Evolutionary conservation across 495 filamentous ascomycete species (phyloP).

Genomic region (Amorphotheca resinae): DNA sequence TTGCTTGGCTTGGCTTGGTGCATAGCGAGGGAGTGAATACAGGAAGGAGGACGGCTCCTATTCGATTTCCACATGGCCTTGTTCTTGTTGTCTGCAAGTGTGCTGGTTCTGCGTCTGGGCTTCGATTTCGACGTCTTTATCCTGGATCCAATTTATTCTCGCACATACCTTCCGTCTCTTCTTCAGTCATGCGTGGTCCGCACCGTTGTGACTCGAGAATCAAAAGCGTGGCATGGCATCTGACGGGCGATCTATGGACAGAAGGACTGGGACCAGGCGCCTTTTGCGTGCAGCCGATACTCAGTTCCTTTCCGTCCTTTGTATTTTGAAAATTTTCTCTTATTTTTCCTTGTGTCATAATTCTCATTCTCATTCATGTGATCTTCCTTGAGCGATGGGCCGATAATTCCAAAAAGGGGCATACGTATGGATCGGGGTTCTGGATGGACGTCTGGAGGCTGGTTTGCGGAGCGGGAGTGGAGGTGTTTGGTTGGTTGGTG

Average conservation of each 20-base stretch:
- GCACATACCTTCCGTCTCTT: neutral
- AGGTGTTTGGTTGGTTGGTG: neutral
- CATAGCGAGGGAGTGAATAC: conserved; percentile 40
- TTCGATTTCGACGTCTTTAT: neutral
- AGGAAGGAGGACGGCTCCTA: conserved; percentile 45
- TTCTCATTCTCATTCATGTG: conserved; percentile 16
- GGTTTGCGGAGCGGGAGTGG: neutral
- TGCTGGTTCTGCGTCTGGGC: conserved; percentile 21
- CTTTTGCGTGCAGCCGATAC: conserved; percentile 25
- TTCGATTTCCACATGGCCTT: conserved; percentile 37
- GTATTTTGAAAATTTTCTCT: conserved; percentile 13
- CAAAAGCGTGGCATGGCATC: conserved; percentile 1
- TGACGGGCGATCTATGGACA: conserved; percentile 1
- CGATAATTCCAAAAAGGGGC: too few relatives aligned
- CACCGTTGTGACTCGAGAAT: neutral
- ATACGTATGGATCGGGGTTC: neutral
- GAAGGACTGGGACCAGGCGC: conserved; percentile 4
- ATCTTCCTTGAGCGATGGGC: neutral
- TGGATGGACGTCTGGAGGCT: neutral
- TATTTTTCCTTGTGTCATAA: conserved; percentile 25
- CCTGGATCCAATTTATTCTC: neutral
- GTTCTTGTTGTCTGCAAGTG: too few relatives aligned
- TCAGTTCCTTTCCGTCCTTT: conserved; percentile 23
- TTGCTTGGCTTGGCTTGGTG: conserved; percentile 25
- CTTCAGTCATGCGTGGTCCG: neutral